Base-by-base conservation (phyloP, 2,329 filamentous ascomycete species). In the Phoma sp. region DNA sequence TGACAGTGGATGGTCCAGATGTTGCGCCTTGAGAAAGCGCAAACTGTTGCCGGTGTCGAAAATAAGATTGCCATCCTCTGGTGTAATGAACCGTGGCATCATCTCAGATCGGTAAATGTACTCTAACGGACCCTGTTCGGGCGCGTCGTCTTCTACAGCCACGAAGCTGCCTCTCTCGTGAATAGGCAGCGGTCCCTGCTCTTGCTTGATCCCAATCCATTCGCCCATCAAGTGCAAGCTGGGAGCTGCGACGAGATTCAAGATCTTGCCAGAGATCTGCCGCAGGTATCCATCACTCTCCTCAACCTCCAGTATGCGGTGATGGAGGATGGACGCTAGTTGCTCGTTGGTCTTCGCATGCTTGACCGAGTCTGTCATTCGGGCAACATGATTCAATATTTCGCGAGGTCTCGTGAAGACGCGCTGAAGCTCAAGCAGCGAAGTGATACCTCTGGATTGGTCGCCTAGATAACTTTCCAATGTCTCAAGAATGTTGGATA, bases 21-120 rank as follows among this genome's bases (percentile, higher is more conserved):
- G 89, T 61, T 89, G 86, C 22, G 79, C 77, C 62, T 86, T 84
- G 42, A 96, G 79, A 48, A 95, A 86, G 7, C 89, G 84, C 42
- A 96, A 75, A 68, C 89, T 93, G 64, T 83, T 85, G 4, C 90
- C 91, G 3, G 87, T 89, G 69, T 96, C 90, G 60, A 93, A 93
- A n/a, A 95, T 85, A 4, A 81, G 78, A 45, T 83, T 81, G 3
- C 86, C 87, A 60, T 93, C 83, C 52, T 95, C 90, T 4, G 78
- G 71, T 0, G 87, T 83, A 39, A 96, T 80, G 61, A 95, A 95
- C 2, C 81, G 78, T 0, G 90, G 90, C 75, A 95, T 86, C 58
- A 84, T 83, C 25, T 83, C 78, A 22, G 80, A 78, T 55, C 89
- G 85, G 29, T 93, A 81, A 5, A 84, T 75, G 61, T 85, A 90